Base-by-base conservation (phyloP, 176 grass and related monocot genomes). In the Oryza glumipatula region DNA sequence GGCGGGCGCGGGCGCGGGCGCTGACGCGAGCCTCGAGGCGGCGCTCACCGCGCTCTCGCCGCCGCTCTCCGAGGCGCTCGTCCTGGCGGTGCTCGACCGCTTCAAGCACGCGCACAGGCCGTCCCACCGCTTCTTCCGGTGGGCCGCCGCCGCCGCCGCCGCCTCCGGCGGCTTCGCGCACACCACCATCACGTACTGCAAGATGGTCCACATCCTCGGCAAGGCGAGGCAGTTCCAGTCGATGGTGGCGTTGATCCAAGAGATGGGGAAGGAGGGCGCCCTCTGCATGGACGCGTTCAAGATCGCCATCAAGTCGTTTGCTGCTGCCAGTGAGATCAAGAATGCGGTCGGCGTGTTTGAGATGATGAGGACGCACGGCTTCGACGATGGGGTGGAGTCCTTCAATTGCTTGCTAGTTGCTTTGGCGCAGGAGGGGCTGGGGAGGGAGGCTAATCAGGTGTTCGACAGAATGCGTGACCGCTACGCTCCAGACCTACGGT, bases 221-320 rank as follows among this genome's bases (percentile, higher is more conserved):
- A 95, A 88, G 86, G 83, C 76, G 22, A 88, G 91, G 64, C 96
- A 95, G 80, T 98, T 98, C 69, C 87, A 92, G 76, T 87, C 73
- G 2, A 79, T 95, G 89, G 91, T 95, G 36, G 80, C 83, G 0
- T 73, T 98, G 8, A 68, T 98, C 43, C 91, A 94, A 68, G 96
- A 98, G 85, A 95, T 95, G 93, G 96, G 91, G 19, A 90, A 72
- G 36, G 68, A 39, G 43, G 79, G 71, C 7, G 47, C 86, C 61
- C 51, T 98, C 51, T 92, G 76, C 52, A 90, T 95, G 87, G 96
- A 95, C 10, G 90, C 93, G n/a, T 98, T 94, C 80, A 94, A 94
- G 90, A 90, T 94, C 38, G 70, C 93, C 7, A 90, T 95, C 10
- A 91, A 87, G 66, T 88, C 89, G 5, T 95, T 90, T 9, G 87